Evolutionary conservation across 1,284 basidiomycete species (phyloP).

Genomic region (Boletus semigastroideus): DNA sequence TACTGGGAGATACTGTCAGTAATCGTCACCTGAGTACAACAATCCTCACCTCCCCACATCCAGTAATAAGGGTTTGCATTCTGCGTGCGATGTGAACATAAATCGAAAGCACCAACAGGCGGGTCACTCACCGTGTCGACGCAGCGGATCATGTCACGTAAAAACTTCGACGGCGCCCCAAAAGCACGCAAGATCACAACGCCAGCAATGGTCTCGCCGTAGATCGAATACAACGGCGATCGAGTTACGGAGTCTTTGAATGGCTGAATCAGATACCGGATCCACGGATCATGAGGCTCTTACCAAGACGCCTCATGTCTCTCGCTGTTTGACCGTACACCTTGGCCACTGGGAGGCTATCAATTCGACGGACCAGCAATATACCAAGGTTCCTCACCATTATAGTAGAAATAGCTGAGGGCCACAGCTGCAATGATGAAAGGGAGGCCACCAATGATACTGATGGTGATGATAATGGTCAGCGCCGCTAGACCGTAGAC

Average conservation of each 20-base stretch:
- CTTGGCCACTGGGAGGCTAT: slow-evolving; percentile 44
- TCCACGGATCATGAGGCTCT: slow-evolving; percentile 15
- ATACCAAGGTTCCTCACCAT: slow-evolving; percentile 46
- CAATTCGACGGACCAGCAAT: background rate
- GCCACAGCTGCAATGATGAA: slow-evolving; percentile 65
- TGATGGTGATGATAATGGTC: slow-evolving; percentile 77
- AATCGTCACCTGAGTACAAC: background rate
- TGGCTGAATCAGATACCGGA: background rate
- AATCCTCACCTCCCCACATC: slow-evolving; percentile 70
- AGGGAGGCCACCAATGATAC: slow-evolving; percentile 74
- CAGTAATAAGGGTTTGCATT: slow-evolving; percentile 82
- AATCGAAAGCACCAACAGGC: background rate
- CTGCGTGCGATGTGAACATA: slow-evolving; percentile 32
- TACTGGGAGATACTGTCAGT: slow-evolving; percentile 40
- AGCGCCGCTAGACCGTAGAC: slow-evolving; percentile 56
- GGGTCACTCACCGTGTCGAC: slow-evolving; percentile 68
- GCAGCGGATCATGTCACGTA: slow-evolving; percentile 83
- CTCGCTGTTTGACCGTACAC: slow-evolving; percentile 83
- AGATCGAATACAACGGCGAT: slow-evolving; percentile 90
- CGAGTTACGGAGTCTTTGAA: slow-evolving; percentile 79
- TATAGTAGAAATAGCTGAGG: slow-evolving; percentile 69
- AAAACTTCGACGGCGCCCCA: slow-evolving; percentile 82
- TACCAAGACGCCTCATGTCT: slow-evolving; percentile 85
- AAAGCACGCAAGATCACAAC: slow-evolving; percentile 87
- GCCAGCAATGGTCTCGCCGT: slow-evolving; percentile 89